These are phyloP conservation scores for Salvia sclarea DNA, from an alignment of 305 asterid genomes.

Conservation along the genomic window DNA sequence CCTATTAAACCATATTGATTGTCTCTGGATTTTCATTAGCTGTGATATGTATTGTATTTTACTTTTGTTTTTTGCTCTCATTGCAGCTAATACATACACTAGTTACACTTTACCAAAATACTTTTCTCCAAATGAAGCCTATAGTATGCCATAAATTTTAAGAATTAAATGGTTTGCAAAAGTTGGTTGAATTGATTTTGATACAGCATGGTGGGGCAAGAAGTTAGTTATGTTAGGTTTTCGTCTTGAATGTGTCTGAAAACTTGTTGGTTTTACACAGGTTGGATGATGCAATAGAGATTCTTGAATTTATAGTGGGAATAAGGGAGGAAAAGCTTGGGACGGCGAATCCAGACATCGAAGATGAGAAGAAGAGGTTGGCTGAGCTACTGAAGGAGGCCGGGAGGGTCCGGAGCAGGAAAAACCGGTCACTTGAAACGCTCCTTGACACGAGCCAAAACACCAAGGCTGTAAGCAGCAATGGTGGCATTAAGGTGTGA, in stretches of 20 bases:
- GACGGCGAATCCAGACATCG: constrained; percentile 90
- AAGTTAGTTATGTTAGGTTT: constrained; percentile 24
- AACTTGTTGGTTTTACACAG: constrained; percentile 39
- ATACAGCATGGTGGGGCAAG: background rate
- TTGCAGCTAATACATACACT: background rate
- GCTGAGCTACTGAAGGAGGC: constrained; percentile 81
- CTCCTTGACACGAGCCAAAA: constrained; percentile 68
- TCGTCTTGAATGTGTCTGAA: constrained; percentile 6
- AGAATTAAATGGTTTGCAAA: constrained; percentile 1
- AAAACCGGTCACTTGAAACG: constrained; percentile 70
- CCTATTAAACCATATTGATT: background rate
- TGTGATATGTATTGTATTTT: constrained; percentile 1
- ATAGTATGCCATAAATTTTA: background rate
- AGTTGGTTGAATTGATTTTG: constrained; percentile 18
- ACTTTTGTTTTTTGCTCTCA: background rate
- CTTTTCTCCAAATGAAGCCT: background rate
- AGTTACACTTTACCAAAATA: background rate
- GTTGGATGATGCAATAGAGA: constrained; percentile 79
- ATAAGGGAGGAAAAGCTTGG: constrained; percentile 98
- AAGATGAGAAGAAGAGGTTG: constrained; percentile 85
- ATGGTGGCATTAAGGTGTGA: constrained; percentile 60
- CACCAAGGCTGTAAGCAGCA: constrained; percentile 37
- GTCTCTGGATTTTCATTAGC: background rate
- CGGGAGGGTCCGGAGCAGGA: constrained; percentile 67
- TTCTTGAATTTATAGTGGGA: constrained; percentile 77